Base-by-base conservation (phyloP, 345 rosid species). In the Moringa oleifera region DNA sequence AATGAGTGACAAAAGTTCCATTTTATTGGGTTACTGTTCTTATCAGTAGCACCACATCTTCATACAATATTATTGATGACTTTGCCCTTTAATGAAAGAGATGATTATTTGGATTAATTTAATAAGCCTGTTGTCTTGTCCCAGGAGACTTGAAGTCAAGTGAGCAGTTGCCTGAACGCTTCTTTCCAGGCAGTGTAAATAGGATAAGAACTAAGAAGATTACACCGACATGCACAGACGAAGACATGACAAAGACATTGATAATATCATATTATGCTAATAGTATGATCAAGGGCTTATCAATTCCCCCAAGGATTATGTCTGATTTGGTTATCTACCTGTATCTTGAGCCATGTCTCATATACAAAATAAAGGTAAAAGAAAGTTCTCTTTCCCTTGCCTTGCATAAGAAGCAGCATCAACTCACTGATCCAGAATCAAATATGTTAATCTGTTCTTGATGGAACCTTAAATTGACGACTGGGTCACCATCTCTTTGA, bases 131-230 rank as follows among this genome's bases (percentile, higher is more conserved):
- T 20, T 41, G 51, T 58, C 60, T 36, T 58, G 55, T 18, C 20
- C 1, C 31, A 20, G 52, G 60, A 47, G 72, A 59, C 66, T 51
- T 15, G 23, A 58, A 55, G 75, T 67, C 72, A 70, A 71, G 23
- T 1, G 17, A 15, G 64, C 20, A 19, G 23, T 61, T 67, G 51
- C 73, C 20, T 0, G 28, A 49, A n/a, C 7, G 20, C 62, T 66
- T 62, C 64, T 59, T 52, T 41, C 23, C 21, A 19, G 45, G 23
- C 10, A 13, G 55, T 18, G 24, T 13, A 25, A 20, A 23, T 15
- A 17, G 24, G 46, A 25, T 22, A 23, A 17, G 10, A 28, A 23
- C 22, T 16, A 17, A 47, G 24, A 49, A 55, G 57, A 50, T 47
- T 53, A 13, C 18, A 22, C 0, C 8, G 65, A 67, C 65, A 58